Percentiles rank a stretch among this genome's conserved stretches.
Evolutionary conservation across 305 asterid genomes (phyloP).

Genomic region (Fraxinus sp.): DNA sequence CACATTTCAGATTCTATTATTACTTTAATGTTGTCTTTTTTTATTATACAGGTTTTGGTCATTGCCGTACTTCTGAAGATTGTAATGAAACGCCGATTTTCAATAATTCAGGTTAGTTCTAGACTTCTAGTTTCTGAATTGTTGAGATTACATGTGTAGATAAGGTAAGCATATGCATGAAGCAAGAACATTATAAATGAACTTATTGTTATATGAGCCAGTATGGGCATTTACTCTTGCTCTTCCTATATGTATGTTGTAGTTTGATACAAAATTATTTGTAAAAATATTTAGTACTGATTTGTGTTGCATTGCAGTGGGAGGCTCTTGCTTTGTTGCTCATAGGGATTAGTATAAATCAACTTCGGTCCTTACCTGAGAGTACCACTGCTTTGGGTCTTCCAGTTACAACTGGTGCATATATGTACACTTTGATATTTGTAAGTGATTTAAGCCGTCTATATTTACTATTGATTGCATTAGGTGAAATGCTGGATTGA

Average conservation of each 20-base stretch:
- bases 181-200: conserved; percentile 8
- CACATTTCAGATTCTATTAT: not conserved
- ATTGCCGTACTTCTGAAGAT: conserved; percentile 87
- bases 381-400: conserved; percentile 77
- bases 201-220: conserved; percentile 12
- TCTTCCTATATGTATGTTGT: not conserved
- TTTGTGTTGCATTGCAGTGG: conserved; percentile 58
- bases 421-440: conserved; percentile 76
- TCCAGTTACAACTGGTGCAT: conserved; percentile 79
- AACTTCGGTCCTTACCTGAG: conserved; percentile 82
- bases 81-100: conserved; percentile 87
- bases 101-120: conserved; percentile 76
- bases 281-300: conserved; percentile 14
- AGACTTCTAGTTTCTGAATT: conserved; percentile 11
- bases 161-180: conserved; percentile 4
- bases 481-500: conserved; percentile 1
- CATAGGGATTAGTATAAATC: conserved; percentile 91
- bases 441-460: conserved; percentile 58
- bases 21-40: not conserved
- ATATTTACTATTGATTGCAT: conserved; percentile 22
- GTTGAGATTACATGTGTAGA: not conserved
- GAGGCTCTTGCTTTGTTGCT: conserved; percentile 98
- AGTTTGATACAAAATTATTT: not conserved
- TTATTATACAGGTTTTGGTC: conserved; percentile 77
- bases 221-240: conserved; percentile 14